A percentile compares a stretch with the other conserved stretches of the same genome.
Evolutionary conservation across 306 rosid species (phyloP).

Genomic region (Aeschynomene evenia): DNA sequence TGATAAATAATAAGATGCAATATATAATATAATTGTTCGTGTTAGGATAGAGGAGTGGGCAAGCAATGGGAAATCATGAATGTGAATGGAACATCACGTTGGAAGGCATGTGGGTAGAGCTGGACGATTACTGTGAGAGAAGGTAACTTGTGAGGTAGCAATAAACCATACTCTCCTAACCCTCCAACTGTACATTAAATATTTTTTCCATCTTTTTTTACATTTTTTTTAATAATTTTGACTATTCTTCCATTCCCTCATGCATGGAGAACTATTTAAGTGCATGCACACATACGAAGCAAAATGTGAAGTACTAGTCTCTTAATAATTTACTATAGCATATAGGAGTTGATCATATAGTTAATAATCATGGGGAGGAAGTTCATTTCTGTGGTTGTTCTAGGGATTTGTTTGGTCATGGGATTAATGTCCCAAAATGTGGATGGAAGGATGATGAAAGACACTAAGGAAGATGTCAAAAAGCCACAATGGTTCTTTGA

Average conservation of each 20-base stretch:
- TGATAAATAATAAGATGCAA: too few relatives aligned
- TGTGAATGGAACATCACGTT: constrained; percentile 34
- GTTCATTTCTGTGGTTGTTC: constrained; percentile 32
- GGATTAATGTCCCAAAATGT: constrained; percentile 34
- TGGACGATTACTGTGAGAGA: neutral
- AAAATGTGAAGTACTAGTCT: constrained; percentile 23
- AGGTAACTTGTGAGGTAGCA: constrained; percentile 36
- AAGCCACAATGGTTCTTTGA: constrained; percentile 43
- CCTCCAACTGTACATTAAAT: constrained; percentile 28
- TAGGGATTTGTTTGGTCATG: constrained; percentile 39
- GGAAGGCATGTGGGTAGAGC: constrained; percentile 29
- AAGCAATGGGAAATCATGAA: constrained; percentile 28
- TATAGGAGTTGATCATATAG: neutral
- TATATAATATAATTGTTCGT: too few relatives aligned
- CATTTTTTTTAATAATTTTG: neutral
- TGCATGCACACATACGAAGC: constrained; percentile 24
- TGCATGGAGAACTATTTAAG: constrained; percentile 33
- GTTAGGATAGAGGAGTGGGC: neutral
- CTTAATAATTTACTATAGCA: neutral
- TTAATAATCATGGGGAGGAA: constrained; percentile 35
- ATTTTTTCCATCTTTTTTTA: neutral
- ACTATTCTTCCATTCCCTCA: neutral
- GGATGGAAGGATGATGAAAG: constrained; percentile 43
- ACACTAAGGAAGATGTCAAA: constrained; percentile 40
- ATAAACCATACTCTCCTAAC: constrained; percentile 33